A percentile compares a stretch with the other conserved stretches of the same genome.
These are phyloP conservation scores for Pseudocercospora fijiensis DNA, from an alignment of 2,329 filamentous ascomycete genomes.

Conservation along the genomic window DNA sequence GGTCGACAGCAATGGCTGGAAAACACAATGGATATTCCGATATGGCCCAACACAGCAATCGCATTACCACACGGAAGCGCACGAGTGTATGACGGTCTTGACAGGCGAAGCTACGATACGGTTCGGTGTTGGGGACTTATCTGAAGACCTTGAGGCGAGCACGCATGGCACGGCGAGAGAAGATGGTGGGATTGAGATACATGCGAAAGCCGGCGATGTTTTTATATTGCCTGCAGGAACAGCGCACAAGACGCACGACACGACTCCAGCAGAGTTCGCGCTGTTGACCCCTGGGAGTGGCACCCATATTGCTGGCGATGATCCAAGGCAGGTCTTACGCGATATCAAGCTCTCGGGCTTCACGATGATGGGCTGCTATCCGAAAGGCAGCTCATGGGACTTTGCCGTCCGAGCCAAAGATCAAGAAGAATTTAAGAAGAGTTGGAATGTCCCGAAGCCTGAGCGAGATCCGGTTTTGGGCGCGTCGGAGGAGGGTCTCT, in stretches of 20 bases:
- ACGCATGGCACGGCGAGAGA: constrained; percentile 45
- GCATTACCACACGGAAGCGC: constrained; percentile 58
- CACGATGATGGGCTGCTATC: constrained; percentile 61
- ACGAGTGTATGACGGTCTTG: constrained; percentile 60
- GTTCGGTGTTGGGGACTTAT: constrained; percentile 55
- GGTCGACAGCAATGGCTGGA: constrained; percentile 53
- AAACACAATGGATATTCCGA: constrained; percentile 57
- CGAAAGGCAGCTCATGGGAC: constrained; percentile 51
- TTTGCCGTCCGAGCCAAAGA: constrained; percentile 49
- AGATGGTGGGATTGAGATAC: constrained; percentile 50
- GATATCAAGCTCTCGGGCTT: constrained; percentile 46
- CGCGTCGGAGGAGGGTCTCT: constrained; percentile 38
- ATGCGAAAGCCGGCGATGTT: constrained; percentile 55
- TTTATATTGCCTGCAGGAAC: constrained; percentile 60
- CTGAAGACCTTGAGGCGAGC: constrained; percentile 41
- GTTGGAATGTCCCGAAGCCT: constrained; percentile 50
- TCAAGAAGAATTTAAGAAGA: constrained; percentile 43
- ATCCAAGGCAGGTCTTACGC: constrained; percentile 40
- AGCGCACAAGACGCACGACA: constrained; percentile 55
- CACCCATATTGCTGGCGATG: constrained; percentile 38
- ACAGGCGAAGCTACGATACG: constrained; percentile 55
- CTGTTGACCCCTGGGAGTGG: constrained; percentile 50
- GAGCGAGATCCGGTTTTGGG: constrained; percentile 52
- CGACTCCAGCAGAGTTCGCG: constrained; percentile 42
- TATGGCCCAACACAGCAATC: constrained; percentile 57